Percentiles rank a stretch among this genome's conserved stretches.
These are phyloP conservation scores for Pseudofabraea citricarpa DNA, from an alignment of 2,329 filamentous ascomycete genomes.

Conservation along the genomic window DNA sequence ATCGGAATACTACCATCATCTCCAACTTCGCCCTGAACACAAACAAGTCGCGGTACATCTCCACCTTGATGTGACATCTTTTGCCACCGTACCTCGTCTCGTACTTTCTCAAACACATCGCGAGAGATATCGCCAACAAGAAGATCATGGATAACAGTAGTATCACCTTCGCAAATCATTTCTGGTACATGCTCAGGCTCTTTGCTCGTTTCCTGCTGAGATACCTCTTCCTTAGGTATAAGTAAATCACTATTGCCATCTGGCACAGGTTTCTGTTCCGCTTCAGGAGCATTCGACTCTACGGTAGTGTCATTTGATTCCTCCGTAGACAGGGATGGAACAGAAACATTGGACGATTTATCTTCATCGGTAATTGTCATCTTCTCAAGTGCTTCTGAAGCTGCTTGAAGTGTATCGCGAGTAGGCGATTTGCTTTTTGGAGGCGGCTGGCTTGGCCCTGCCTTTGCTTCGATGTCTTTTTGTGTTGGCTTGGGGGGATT, in stretches of 20 bases:
- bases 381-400: constrained; percentile 6
- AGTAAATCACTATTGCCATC: no score
- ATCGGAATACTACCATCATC: constrained; percentile 73
- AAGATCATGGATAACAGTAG: constrained; percentile 65
- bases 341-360: no score
- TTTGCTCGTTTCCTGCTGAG: no score
- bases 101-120: constrained; percentile 64
- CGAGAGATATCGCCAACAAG: constrained; percentile 53
- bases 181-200: no score
- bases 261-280: no score
- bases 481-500: constrained; percentile 8
- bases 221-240: no score
- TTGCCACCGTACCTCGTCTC: constrained; percentile 78
- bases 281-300: no score
- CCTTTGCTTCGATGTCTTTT: constrained; percentile 5
- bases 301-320: neutral
- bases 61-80: constrained; percentile 90
- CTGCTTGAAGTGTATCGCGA: constrained; percentile 10
- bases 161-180: constrained; percentile 81
- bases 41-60: constrained; percentile 85
- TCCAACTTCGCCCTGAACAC: constrained; percentile 73
- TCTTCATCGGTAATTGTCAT: neutral
- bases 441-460: neutral
- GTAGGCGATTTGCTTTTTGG: constrained; percentile 9
- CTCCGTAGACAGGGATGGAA: neutral